Base-by-base conservation (phyloP, 2,329 filamentous ascomycete genomes). In the Cryphonectria carpinicola region DNA sequence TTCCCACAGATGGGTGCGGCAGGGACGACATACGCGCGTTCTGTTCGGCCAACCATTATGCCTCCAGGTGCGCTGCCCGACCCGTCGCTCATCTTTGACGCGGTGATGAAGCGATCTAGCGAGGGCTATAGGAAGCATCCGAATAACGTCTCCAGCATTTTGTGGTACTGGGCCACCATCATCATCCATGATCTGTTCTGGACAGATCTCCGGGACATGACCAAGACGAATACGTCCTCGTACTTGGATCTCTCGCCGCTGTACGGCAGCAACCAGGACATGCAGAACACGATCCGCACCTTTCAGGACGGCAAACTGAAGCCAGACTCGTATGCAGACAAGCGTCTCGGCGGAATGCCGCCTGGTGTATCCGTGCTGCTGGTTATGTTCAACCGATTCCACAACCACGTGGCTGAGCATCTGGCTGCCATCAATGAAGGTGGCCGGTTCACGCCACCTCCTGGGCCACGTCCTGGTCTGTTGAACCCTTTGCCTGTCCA, bases 341-440 rank as follows among this genome's bases (percentile, higher is more conserved):
- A 90, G 79, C 86, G 92, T 68, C 82, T 94, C 2, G 80, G 91
- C 35, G 90, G 88, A 13, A 90, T 93, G 76, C 93, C 92, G 0
- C 90, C 93, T 0, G 91, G 92, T 17, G 91, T 92, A 5, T 87
- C 89, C 69, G 89, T 93, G 5, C 76, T 95, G 3, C 81, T 95
- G 39, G 86, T 95, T 79, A 93, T 94, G 92, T 91, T 94, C 81
- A 92, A 91, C 76, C 87, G 90, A 35, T 97, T 97, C 81, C 95
- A 98, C 81, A 98, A 98, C 81, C 87, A 96, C 74, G 89, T 94
- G 0, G 94, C 93, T 1, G 87, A 90, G 68, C 92, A 95, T 72
- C 83, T 98, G 25, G 92, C 92, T 0, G 82, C 86, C n/a, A 95
- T 98, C 80, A 97, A 98, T 76, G 95, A 98, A 76, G 88, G 89